Evolutionary conservation across 2,329 filamentous ascomycete genomes (phyloP).

Genomic region (Diplodia sapinea): DNA sequence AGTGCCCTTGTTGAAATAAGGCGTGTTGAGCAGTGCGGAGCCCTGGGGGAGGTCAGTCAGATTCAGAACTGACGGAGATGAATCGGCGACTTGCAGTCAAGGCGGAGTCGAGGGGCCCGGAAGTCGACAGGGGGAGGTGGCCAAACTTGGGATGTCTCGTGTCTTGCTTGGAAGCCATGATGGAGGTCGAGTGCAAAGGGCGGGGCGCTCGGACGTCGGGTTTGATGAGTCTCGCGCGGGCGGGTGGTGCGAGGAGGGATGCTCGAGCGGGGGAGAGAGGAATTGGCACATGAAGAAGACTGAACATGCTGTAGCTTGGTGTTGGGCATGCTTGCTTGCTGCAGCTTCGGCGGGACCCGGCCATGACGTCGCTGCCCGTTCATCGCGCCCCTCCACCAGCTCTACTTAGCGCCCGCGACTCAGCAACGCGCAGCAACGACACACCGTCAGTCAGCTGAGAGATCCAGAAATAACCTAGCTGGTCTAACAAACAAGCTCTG

Average conservation of each 20-base stretch:
- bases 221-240: neutral
- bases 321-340: neutral
- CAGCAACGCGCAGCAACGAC: conserved; percentile 2
- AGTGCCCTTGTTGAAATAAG: conserved; percentile 83
- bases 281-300: too few species aligned
- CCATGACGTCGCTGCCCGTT: conserved; percentile 6
- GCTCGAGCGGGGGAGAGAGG: too few species aligned
- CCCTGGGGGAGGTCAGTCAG: conserved; percentile 37
- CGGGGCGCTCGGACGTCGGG: neutral
- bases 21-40: conserved; percentile 64
- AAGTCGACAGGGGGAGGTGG: conserved; percentile 50
- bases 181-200: conserved; percentile 5
- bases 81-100: conserved; percentile 42
- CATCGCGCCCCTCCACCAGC: neutral
- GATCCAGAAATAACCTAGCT: neutral
- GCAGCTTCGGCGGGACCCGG: neutral
- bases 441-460: conserved; percentile 4
- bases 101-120: conserved; percentile 48
- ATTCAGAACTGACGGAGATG: neutral
- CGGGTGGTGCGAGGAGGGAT: neutral
- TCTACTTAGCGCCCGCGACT: neutral
- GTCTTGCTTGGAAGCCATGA: conserved; percentile 12
- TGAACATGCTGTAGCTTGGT: neutral
- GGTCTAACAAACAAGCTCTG: conserved; percentile 17
- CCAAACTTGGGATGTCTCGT: conserved; percentile 41